Base-by-base conservation (phyloP, 202 grass and related monocot species). In the Hordeum pubiflorum region DNA sequence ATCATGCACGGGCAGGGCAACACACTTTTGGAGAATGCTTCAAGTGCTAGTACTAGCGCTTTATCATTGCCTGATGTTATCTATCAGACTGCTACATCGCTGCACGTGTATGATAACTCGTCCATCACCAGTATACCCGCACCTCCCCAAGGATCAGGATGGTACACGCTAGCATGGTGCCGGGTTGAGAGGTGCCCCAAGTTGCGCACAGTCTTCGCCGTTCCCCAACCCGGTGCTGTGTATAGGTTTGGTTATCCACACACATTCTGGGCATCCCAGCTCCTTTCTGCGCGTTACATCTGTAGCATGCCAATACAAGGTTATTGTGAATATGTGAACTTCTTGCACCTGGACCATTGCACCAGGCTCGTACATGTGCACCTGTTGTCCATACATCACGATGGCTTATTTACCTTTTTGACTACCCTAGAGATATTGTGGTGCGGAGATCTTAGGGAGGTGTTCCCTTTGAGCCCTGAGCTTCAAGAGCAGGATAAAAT, bases 81-180 rank as follows among this genome's bases (percentile, higher is more conserved):
- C 24, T 7, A 3, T 44, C 0, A 4, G 1, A 0, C 0, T 0
- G 56, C 56, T 50, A 1, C 0, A 20, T 36, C 58, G 2, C 2
- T 56, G 17, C n/a, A 56, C 7, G 52, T 43, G 11, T 43, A 43
- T 56, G 18, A 56, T 1, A 56, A 56, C n/a, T 2, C 54, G 1
- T 9, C 18, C 54, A 56, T 56, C 54, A 56, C 54, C 6, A 20
- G n/a, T 56, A 5, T 22, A 18, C 54, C 7, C 21, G 50, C 7
- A 21, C 7, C 54, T n/a, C n/a, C 18, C 17, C 7, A 56, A 13
- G 12, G 41, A 44, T 44, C 10, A 0, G 40, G 3, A 41, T 41
- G 6, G 17, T 6, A 0, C 1, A 0, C 7, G 2, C 50, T n/a
- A 2, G n/a, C 6, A 56, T 56, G 52, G 52, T 56, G 52, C 52